Base-by-base conservation (phyloP, 768 basidiomycete genomes). In the Melanogaster broomeanus region DNA sequence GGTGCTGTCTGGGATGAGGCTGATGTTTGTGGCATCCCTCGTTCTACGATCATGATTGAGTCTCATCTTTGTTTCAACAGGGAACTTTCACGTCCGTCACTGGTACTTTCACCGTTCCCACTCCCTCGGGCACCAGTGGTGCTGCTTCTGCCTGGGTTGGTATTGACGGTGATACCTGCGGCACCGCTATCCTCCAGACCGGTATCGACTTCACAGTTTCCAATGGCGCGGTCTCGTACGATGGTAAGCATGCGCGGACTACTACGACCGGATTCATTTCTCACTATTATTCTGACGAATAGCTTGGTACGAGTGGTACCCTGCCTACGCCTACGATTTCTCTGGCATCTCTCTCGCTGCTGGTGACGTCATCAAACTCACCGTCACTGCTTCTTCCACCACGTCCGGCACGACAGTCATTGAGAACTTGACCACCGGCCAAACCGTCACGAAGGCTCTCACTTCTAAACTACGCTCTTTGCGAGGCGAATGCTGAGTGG, bases 291-390 rank as follows among this genome's bases (percentile, higher is more conserved):
- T 35, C 42, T 22, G 15, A 34, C 31, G n/a, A 37, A 44, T 31
- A 62, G 63, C 57, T 47, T 64, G 62, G 62, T 62, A 53, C 38
- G 54, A 63, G 19, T 65, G 55, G 62, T 54, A 39, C 49, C 58
- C 64, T 3, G 62, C 55, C 38, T 28, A 48, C 22, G 24, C 49
- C 22, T 48, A 47, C 38, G 45, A 52, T 21, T 54, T 66, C 50
- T 48, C 53, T 19, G 46, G 43, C 5, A 57, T 64, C 31, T 24
- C 15, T 43, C 27, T 65, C 31, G 44, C 15, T 1, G 50, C 42
- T 51, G 61, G 61, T 27, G 49, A 64, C 10, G 44, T 51, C n/a
- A 53, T 64, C 50, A 45, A 3, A 22, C n/a, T 46, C 27, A 61
- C 58, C 9, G 52, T 64, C 27, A 48, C 40, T 25, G 58, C 63